Base-by-base conservation (phyloP, 2,329 filamentous ascomycete genomes). In the Aphanoascus verrucosus region DNA sequence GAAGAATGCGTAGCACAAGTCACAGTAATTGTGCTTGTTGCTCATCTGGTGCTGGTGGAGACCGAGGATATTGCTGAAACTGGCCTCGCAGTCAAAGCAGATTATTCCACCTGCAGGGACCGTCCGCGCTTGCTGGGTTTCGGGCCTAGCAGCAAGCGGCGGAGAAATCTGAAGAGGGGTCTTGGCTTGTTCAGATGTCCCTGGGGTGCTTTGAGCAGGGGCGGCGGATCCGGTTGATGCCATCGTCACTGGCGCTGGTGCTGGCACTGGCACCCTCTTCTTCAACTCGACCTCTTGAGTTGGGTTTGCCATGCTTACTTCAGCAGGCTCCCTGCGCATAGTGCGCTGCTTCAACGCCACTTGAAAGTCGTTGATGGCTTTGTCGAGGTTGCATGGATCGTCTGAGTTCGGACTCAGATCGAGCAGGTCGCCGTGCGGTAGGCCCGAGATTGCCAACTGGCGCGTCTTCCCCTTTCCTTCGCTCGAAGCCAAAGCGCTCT, bases 41-140 rank as follows among this genome's bases (percentile, higher is more conserved):
- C 35, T 48, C 47, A 57, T 56, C 40, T 60, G 58, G 31, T 59
- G 58, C 40, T 56, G 56, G 3, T 58, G 58, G 17, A 59, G 55
- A 4, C 43, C 51, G 17, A 56, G 19, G 5, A 57, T 37, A 14
- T 55, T 55, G 37, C 20, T 44, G 41, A 56, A 58, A 11, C 34
- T 49, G 32, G 15, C 23, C 15, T 46, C 50, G 6, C 58, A 59
- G 31, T 54, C 49, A 42, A 51, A 56, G 37, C 58, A 59, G 40
- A 55, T 34, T 3, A 57, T 55, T 43, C 48, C 19, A 11, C 20
- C 41, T 17, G 41, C 8, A 28, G 45, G 31, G 2, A 32, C 19
- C 9, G 12, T 28, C 28, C 1, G 20, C 17, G 38, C 2, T 7
- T 23, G 43, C 19, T 40, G 12, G 31, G n/a, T n/a, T 32, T 47